These are phyloP conservation scores for Dictyostelium purpureum DNA, from an alignment of 78 protist species.

Conservation along the genomic window DNA sequence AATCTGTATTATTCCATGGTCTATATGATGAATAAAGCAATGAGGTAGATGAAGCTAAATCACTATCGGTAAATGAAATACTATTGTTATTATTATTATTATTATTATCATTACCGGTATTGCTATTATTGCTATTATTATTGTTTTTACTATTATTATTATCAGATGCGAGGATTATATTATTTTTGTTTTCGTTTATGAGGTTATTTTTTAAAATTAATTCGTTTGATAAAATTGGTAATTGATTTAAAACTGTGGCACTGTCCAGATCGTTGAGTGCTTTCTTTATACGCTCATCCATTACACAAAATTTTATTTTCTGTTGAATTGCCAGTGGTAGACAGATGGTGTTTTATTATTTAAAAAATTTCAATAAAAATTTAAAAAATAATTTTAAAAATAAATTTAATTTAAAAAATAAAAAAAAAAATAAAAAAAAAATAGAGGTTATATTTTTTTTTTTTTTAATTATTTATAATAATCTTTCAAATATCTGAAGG, in stretches of 20 bases:
- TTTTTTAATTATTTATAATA: not conserved
- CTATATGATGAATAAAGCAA: not conserved
- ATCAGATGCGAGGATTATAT: too few relatives aligned
- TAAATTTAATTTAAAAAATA: not conserved
- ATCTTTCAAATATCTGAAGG: not conserved
- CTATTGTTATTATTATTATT: not conserved
- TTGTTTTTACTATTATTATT: not conserved
- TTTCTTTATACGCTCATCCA: slow-evolving; percentile 45
- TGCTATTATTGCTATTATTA: not conserved
- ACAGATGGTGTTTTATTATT: too few relatives aligned
- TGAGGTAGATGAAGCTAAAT: not conserved
- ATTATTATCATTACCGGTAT: not conserved
- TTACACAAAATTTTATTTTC: not conserved
- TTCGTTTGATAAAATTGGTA: not conserved
- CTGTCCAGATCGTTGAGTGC: slow-evolving; percentile 38
- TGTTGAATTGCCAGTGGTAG: too few relatives aligned
- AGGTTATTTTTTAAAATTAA: not conserved
- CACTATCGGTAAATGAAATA: not conserved
- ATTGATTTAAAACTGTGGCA: slow-evolving; percentile 50
- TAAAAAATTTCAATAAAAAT: too few relatives aligned
- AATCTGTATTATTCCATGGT: slow-evolving; percentile 59
- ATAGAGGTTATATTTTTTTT: not conserved
- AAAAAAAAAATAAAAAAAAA: not conserved
- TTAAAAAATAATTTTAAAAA: not conserved
- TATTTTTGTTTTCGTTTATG: not conserved